Base-by-base conservation (phyloP, 2,329 filamentous ascomycete species). In the Claviceps cyperi region DNA sequence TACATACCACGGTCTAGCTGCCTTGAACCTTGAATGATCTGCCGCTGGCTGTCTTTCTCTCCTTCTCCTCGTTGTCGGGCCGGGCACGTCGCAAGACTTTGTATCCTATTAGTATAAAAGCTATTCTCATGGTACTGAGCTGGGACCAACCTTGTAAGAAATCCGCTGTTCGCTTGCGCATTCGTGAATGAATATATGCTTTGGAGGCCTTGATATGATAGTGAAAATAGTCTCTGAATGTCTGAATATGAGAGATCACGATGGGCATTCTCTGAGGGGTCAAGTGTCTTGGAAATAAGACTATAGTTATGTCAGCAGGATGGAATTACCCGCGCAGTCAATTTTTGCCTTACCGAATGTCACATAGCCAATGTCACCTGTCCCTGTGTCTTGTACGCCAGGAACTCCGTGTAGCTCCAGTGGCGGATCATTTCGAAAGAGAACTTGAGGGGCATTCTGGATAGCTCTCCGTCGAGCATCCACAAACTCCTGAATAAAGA, bases 171-270 rank as follows among this genome's bases (percentile, higher is more conserved):
- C 92, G 81, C 74, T 91, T 87, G 65, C 92, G 83, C 92, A 98
- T 98, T 62, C 94, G 81, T 36, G 90, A 94, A 76, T 98, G 92
- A 57, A 98, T 98, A 64, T 96, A 98, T 49, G 94, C 92, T 76
- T 98, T 98, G 55, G 90, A 96, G 32, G 92, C 94, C 72, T 98
- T 98, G 71, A 98, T 98, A 69, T 98, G 92, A 68, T 99, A 99
- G 69, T 99, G 92, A 76, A 99, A 98, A 70, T 98, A 98, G 65
- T 98, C 92, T 58, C 92, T 86, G 86, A 98, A 98, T 14, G 92
- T 99, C 71, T 99, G 94, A 61, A 99, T 97, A 67, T 98, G 94
- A 47, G 90, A 96, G 59, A 99, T 98, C 65, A 94, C 90, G 57
- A 96, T 90, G 53, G 86, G 84, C 72, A 94, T 87, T 64, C 89